Evolutionary conservation across 2,329 filamentous ascomycete genomes (phyloP), one percentile per base, ranked within the genome.

Genomic region (Macrophomina phaseolina): DNA sequence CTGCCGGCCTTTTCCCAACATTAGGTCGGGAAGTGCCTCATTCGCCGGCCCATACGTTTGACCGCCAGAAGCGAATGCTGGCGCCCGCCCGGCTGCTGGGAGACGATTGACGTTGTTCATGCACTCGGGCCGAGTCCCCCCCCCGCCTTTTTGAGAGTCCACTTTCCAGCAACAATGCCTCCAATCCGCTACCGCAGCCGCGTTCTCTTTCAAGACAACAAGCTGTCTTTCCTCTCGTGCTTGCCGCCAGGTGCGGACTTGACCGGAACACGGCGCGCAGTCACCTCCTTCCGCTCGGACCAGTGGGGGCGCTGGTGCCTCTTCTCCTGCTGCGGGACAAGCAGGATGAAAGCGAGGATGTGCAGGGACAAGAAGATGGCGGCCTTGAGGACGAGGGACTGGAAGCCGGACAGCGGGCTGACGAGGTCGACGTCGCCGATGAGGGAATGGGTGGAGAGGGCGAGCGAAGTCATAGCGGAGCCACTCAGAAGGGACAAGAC

Each of bases 221-320:
- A 34, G 46, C 61, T 64, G 36, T 64, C 61, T 14, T 64, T 64
- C 46, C 61, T 64, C 61, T 53, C 61, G 9, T 64, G 61, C 61
- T 53, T 64, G 8, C 46, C 34, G 36, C 18, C 28, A 28, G 32
- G 32, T 9, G 34, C 48, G 16, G 58, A 42, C 42, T 61, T 61
- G 28, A 5, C 7, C 3, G 60, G 38, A 4, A 32, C 6, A 28
- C 14, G 18, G 9, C 4, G 16, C 16, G 5, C 23, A 3, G 34
- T 4, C 18, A 18, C n/a, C 9, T 52, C 16, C 23, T 64, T 64
- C 46, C 16, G 30, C 61, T 53, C 61, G 11, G 38, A 32, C 61
- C 61, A 53, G 9, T 51, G 61, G 18, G 32, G 11, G 4, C 49
- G 48, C 48, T 52, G 46, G 16, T n/a, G 40, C 61, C 18, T 45